Conservation (phyloP, 768 basidiomycete genomes). For the Lactarius deliciosus region DNA sequence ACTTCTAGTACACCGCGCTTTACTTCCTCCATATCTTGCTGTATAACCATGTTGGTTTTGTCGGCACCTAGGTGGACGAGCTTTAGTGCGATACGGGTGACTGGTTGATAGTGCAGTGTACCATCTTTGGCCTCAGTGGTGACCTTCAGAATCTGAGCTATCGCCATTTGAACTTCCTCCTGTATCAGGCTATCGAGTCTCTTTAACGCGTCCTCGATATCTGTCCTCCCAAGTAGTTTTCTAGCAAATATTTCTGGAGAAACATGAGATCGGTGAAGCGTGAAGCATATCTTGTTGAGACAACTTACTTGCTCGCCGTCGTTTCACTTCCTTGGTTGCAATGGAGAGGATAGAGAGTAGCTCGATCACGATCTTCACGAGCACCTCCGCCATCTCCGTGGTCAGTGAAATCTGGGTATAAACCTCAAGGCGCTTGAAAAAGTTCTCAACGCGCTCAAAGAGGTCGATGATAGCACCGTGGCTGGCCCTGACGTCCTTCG, state of each 20-base stretch:
- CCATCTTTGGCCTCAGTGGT: no score
- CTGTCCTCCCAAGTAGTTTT: neutral
- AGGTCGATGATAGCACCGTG: neutral
- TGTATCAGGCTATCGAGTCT: neutral
- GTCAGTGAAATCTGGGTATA: neutral
- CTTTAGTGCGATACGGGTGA: neutral
- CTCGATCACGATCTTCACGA: neutral
- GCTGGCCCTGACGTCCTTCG: neutral
- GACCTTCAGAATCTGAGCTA: no score
- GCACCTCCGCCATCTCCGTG: conserved; percentile 3
- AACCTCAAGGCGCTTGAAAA: neutral
- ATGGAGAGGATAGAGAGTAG: neutral
- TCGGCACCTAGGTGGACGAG: neutral
- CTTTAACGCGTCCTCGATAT: neutral
- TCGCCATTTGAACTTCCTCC: no score
- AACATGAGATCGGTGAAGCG: neutral
- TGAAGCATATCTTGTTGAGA: neutral
- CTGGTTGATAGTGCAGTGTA: no score
- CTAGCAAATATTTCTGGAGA: neutral
- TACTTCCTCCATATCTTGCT: neutral
- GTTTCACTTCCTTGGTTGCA: neutral
- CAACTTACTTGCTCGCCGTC: neutral
- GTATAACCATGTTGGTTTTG: neutral
- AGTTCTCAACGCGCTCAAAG: neutral
- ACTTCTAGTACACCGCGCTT: no score